Evolutionary conservation across 2,329 filamentous ascomycete species (phyloP).

Genomic region (Tolypocladium tundrense): DNA sequence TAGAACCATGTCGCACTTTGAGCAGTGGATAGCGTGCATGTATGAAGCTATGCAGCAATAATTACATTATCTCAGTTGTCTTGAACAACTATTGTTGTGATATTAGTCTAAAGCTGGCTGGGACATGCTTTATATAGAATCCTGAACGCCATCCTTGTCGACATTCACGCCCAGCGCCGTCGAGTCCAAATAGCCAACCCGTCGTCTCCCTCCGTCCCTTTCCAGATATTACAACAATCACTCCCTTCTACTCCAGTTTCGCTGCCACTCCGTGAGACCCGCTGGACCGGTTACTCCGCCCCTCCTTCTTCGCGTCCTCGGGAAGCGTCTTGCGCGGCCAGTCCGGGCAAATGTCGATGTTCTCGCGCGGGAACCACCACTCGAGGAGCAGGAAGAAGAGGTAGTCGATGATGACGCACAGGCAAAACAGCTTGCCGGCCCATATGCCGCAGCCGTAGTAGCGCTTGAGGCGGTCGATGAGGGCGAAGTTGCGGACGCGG

Average conservation of each 20-base stretch:
- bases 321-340: constrained; percentile 69
- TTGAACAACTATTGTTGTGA: background rate
- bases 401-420: constrained; percentile 92
- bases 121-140: background rate
- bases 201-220: background rate
- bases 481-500: constrained; percentile 72
- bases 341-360: constrained; percentile 80
- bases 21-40: background rate
- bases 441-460: constrained; percentile 98
- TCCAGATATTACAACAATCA: background rate
- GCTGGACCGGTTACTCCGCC: constrained; percentile 20
- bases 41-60: background rate
- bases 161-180: background rate
- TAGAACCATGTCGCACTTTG: background rate
- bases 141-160: background rate
- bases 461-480: constrained; percentile 89
- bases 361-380: constrained; percentile 71
- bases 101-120: background rate
- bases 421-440: constrained; percentile 94
- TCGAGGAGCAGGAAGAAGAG: constrained; percentile 82
- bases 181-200: background rate
- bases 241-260: constrained; percentile 11
- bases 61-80: background rate
- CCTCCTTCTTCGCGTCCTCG: constrained; percentile 20
- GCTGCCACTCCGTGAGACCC: constrained; percentile 16